These are phyloP conservation scores for Heterococcus sp. DNA, from an alignment of 108 stramenopile species.

Conservation along the genomic window DNA sequence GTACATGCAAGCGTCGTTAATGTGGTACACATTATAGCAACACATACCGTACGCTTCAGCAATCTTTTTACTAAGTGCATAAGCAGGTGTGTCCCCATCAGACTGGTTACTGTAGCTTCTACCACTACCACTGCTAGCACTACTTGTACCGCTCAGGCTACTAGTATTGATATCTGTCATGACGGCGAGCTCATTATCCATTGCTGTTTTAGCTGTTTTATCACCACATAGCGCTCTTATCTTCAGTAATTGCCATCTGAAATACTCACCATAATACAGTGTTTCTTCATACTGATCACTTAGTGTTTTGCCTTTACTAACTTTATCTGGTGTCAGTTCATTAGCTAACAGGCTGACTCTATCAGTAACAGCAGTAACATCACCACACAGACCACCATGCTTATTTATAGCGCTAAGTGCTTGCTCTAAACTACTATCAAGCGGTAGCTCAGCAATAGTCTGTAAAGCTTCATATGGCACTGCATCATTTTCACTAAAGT, in stretches of 20 bases:
- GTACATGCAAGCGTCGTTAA: background rate
- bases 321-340: background rate
- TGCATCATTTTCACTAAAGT: slow-evolving; percentile 1
- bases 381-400: background rate
- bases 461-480: background rate
- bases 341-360: background rate
- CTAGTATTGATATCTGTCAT: slow-evolving; percentile 12
- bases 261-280: slow-evolving; percentile 2
- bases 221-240: slow-evolving; percentile 2
- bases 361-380: slow-evolving; percentile 1
- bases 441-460: slow-evolving; percentile 5
- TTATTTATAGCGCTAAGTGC: slow-evolving; percentile 1
- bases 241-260: slow-evolving; percentile 19
- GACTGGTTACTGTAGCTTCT: background rate
- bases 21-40: background rate
- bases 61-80: background rate
- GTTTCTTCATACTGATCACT: background rate
- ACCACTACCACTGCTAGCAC: background rate
- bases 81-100: background rate
- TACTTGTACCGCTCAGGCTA: too few relatives aligned
- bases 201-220: background rate
- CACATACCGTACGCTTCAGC: background rate
- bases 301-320: background rate
- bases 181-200: slow-evolving; percentile 10
- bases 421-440: background rate